Evolutionary conservation across 108 stramenopile species (phyloP).

Genomic region (Asterionellopsis glacialis): DNA sequence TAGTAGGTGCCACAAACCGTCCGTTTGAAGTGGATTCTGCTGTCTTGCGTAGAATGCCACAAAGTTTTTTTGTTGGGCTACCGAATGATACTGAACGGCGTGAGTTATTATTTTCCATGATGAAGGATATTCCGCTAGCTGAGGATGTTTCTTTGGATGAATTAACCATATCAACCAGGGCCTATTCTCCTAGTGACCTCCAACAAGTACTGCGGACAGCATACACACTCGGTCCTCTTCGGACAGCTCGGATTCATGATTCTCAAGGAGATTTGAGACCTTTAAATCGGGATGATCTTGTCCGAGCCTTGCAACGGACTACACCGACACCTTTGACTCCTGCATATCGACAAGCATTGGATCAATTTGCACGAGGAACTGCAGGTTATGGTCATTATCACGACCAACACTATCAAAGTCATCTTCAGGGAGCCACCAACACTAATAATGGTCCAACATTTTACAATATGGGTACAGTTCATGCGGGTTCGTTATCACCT

Average conservation of each 20-base stretch:
- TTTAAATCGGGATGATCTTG: slow-evolving; percentile 48
- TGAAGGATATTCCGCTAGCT: slow-evolving; percentile 23
- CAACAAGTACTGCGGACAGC: slow-evolving; percentile 64
- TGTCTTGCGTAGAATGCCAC: slow-evolving; percentile 81
- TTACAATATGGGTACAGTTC: no score
- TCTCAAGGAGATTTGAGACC: slow-evolving; percentile 21
- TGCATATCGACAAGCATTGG: slow-evolving; percentile 30
- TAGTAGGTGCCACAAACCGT: slow-evolving; percentile 89
- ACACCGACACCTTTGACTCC: slow-evolving; percentile 43
- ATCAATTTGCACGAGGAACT: slow-evolving; percentile 7
- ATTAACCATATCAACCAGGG: slow-evolving; percentile 41
- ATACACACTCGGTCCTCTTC: slow-evolving; percentile 48
- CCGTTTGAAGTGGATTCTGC: slow-evolving; percentile 95
- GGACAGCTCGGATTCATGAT: slow-evolving; percentile 26
- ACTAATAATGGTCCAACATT: no score
- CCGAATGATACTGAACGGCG: slow-evolving; percentile 69
- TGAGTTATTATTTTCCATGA: slow-evolving; percentile 51
- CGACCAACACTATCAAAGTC: no score
- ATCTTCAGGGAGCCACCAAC: no score
- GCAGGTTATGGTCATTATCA: no score
- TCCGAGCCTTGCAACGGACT: slow-evolving; percentile 29
- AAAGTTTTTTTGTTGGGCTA: slow-evolving; percentile 77
- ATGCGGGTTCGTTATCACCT: no score
- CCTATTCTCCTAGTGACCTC: slow-evolving; percentile 69
- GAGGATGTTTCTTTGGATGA: slow-evolving; percentile 27